Base-by-base conservation (phyloP, 2,329 filamentous ascomycete species). In the Torrubiella hemipterigena region DNA sequence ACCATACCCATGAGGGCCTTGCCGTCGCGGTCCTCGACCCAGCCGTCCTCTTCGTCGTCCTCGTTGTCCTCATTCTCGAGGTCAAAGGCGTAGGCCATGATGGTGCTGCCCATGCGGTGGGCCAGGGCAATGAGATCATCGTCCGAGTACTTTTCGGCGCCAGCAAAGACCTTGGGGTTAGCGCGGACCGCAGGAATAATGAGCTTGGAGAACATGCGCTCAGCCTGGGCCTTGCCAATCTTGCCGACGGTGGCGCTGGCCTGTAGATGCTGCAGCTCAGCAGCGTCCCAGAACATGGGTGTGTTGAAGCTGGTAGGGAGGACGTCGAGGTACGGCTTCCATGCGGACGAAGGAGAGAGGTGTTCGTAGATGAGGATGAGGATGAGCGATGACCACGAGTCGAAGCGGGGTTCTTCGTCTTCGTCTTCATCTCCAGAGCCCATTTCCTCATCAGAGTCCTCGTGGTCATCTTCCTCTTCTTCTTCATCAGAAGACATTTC, bases 71-170 rank as follows among this genome's bases (percentile, higher is more conserved):
- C 58, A 7, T 62, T 63, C 29, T 73, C 70, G 6, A 93, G 69
- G 42, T 94, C 86, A 49, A 94, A 94, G 0, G 85, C 85, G 49
- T 93, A 94, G 0, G 85, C 80, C 85, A 94, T 93, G 42, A 94
- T 89, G 12, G 81, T 75, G 38, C 80, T 87, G 2, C 82, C 86
- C 77, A 93, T 87, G 7, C 74, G 68, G 50, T 93, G 85, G 31
- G 81, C 80, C 13, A 76, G 48, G 7, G 42, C 38, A 3, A 71
- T 39, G 2, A 75, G 50, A 16, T 67, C 54, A 2, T 56, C 54
- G 17, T 73, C 67, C 10, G 41, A 47, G 6, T 59, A 48, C 3
- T 38, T 42, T 6, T 37, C 40, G 42, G 55, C 44, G 0, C 50
- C 51, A 1, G 39, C 39, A 35, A 75, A 76, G 2, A 69, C 42